phyloP scores from a whole-genome alignment of 257 asterid species.

The Avicennia marina region DNA sequence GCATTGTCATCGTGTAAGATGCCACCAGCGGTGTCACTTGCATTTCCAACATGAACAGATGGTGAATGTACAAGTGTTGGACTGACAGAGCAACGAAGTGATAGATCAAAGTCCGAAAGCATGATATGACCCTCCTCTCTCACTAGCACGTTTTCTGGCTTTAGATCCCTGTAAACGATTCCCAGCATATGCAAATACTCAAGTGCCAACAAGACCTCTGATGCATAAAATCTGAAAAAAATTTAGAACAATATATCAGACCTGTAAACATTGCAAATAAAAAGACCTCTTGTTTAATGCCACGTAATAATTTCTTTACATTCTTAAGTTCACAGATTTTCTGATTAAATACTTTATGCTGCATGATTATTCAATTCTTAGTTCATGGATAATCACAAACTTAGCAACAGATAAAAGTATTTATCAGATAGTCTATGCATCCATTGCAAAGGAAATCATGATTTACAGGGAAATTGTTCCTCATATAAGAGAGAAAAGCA shows the following conservation, averaged over 20 bases:
- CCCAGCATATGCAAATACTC: slow-evolving; percentile 91
- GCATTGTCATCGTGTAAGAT: slow-evolving; percentile 27
- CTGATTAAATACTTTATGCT: no score
- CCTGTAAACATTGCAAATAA: no score
- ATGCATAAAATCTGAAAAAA: slow-evolving; percentile 62
- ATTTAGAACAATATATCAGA: neutral
- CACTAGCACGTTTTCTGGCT: slow-evolving; percentile 80
- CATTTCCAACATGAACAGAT: slow-evolving; percentile 37
- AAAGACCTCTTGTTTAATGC: no score
- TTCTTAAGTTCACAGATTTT: no score
- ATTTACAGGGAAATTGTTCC: no score
- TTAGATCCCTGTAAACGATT: slow-evolving; percentile 71
- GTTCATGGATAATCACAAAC: no score
- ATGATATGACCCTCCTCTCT: slow-evolving; percentile 81
- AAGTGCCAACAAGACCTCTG: slow-evolving; percentile 69
- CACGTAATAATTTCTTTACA: no score
- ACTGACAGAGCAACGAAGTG: slow-evolving; percentile 72
- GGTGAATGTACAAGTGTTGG: slow-evolving; percentile 85
- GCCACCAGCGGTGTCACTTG: slow-evolving; percentile 15
- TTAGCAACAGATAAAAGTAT: no score
- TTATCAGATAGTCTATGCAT: no score
- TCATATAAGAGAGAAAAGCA: neutral
- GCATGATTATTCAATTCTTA: no score
- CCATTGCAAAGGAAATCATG: no score
- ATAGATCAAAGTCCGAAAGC: slow-evolving; percentile 85